Base-by-base conservation (phyloP, 2,329 filamentous ascomycete species). In the Metarhizium guizhouense region DNA sequence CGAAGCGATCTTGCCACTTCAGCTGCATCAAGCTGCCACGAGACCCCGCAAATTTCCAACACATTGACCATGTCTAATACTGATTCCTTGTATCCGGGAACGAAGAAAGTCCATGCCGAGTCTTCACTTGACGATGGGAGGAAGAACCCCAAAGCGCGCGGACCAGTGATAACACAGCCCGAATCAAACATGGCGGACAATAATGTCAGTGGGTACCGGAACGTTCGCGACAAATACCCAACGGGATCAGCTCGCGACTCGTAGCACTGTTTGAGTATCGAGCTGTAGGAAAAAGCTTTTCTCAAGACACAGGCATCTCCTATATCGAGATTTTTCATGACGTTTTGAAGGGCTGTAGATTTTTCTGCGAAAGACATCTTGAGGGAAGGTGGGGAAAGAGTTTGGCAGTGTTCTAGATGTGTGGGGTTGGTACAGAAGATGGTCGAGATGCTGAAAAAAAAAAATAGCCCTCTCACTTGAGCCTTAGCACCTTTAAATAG, bases 291-390 rank as follows among this genome's bases (percentile, higher is more conserved):
- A 29, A 56, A 56, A 16, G 18, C 40, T 8, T 55, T 49, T 36
- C 29, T 53, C 8, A 59, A 16, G 16, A 29, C 45, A 4, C 52
- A 36, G 25, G 54, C 50, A 55, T 59, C 47, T 16, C 45, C 47
- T 14, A 59, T 25, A 36, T 45, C 52, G 7, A 59, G 58, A n/a
- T 59, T 59, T 18, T 54, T 55, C 32, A 59, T 57, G 13, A 59
- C n/a, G 25, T 34, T 34, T 32, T 55, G 48, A 16, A 55, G 42
- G n/a, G 40, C 40, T 4, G 13, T 47, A 13, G 47, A 16, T 8
- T 51, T 51, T 47, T 18, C 47, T 34, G 32, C 32, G 32, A 34
- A 34, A 34, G 32, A 34, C 32, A 34, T 34, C 32, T 52, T 34
- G 32, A 34, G 32, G 32, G 32, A 34, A 34, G 32, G 32, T 34